Percentiles rank a stretch among this genome's conserved stretches.
phyloP scores from a whole-genome alignment of 2,329 filamentous ascomycete species.

The Monosporascus sp. region DNA sequence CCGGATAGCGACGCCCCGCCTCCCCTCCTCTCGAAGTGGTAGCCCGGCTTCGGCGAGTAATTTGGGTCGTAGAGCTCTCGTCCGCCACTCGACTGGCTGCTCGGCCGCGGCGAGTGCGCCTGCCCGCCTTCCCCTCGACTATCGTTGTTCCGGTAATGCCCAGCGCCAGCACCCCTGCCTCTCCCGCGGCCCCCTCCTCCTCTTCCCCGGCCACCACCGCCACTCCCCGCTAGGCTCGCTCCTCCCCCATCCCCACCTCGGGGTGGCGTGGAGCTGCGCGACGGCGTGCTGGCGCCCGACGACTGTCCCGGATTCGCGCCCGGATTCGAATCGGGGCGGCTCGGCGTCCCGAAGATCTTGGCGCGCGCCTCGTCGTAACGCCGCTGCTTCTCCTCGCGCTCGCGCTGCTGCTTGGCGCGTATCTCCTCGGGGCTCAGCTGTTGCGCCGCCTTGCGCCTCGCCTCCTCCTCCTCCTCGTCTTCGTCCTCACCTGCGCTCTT shows the following conservation, averaged over 20 bases:
- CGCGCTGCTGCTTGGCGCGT: slow-evolving; percentile 68
- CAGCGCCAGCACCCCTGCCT: slow-evolving; percentile 35
- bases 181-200: slow-evolving; percentile 39
- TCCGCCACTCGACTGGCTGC: slow-evolving; percentile 29
- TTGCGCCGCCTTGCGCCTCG: slow-evolving; percentile 43
- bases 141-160: slow-evolving; percentile 22
- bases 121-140: slow-evolving; percentile 24
- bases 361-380: slow-evolving; percentile 86
- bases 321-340: slow-evolving; percentile 6
- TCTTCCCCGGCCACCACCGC: slow-evolving; percentile 35
- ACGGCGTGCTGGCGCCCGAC: slow-evolving; percentile 53
- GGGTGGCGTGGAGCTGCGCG: slow-evolving; percentile 58
- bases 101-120: slow-evolving; percentile 9
- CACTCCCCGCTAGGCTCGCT: not conserved
- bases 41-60: slow-evolving; percentile 60
- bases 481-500: slow-evolving; percentile 34
- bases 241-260: not conserved
- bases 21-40: slow-evolving; percentile 38
- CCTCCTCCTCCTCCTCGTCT: slow-evolving; percentile 61
- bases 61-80: slow-evolving; percentile 75
- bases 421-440: slow-evolving; percentile 71
- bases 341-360: slow-evolving; percentile 65
- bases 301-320: slow-evolving; percentile 33
- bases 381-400: slow-evolving; percentile 83
- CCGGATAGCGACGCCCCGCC: slow-evolving; percentile 32